A percentile compares a stretch with the other conserved stretches of the same genome.
Evolutionary conservation across 208 protist species (phyloP).

Genomic region (Acanthamoeba rhysodes): DNA sequence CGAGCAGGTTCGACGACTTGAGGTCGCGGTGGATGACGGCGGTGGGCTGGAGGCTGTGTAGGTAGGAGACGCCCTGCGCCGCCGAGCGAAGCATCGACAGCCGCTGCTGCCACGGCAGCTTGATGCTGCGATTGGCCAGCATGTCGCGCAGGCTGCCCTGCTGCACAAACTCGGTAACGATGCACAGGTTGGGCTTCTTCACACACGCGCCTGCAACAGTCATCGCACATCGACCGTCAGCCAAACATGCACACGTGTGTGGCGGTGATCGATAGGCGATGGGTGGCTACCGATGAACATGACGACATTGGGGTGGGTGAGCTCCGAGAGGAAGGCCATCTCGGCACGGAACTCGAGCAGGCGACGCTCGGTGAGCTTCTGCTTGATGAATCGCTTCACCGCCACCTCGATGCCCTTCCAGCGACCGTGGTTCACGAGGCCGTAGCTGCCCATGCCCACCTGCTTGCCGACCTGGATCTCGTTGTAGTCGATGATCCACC

Average conservation of each 20-base stretch:
- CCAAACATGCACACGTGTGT: not conserved
- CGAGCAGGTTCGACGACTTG: not conserved
- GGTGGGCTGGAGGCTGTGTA: not conserved
- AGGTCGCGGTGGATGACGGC: slow-evolving; percentile 56
- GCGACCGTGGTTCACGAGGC: slow-evolving; percentile 15
- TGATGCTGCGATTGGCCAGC: slow-evolving; percentile 62
- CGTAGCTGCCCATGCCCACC: slow-evolving; percentile 54
- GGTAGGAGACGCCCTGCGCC: slow-evolving; percentile 44
- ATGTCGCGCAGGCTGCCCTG: slow-evolving; percentile 79
- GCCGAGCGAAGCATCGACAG: not conserved
- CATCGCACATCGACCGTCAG: not conserved
- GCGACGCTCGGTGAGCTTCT: slow-evolving; percentile 50
- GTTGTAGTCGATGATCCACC: slow-evolving; percentile 72
- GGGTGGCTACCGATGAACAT: slow-evolving; percentile 25
- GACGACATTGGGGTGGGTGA: slow-evolving; percentile 67
- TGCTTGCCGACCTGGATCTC: slow-evolving; percentile 65
- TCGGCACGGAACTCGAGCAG: slow-evolving; percentile 67
- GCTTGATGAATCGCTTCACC: slow-evolving; percentile 69
- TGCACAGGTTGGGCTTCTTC: slow-evolving; percentile 84
- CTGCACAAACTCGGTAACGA: slow-evolving; percentile 86
- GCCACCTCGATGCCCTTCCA: slow-evolving; percentile 74
- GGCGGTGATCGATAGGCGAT: not conserved
- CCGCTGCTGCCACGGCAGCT: slow-evolving; percentile 14
- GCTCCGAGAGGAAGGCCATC: slow-evolving; percentile 67
- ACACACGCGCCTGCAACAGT: slow-evolving; percentile 37